These are phyloP conservation scores for Glycine latifolia DNA, from an alignment of 306 rosid species.

Conservation along the genomic window DNA sequence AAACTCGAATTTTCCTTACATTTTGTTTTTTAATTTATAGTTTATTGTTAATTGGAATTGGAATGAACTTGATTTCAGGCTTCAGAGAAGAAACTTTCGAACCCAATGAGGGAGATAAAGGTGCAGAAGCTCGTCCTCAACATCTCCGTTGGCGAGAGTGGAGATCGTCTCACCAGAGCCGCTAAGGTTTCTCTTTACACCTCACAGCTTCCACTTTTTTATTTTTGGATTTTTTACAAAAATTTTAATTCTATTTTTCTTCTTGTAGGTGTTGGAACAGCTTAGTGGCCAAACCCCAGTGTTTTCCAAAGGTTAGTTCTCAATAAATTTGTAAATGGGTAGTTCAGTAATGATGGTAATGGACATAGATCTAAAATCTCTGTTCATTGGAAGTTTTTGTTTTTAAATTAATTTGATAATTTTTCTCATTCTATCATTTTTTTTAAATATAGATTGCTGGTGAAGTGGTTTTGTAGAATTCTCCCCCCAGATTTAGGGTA, in stretches of 20 bases:
- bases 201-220: neutral
- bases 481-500: neutral
- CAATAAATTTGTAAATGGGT: neutral
- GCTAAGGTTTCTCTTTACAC: constrained; percentile 59
- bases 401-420: neutral
- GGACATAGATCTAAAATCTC: neutral
- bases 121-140: constrained; percentile 85
- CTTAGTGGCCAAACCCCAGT: constrained; percentile 83
- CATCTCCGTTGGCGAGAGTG: constrained; percentile 86
- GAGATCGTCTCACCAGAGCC: constrained; percentile 86
- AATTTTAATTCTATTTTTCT: neutral
- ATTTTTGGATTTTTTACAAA: too few species aligned
- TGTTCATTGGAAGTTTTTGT: neutral
- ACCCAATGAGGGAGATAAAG: constrained; percentile 84
- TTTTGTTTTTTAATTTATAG: neutral
- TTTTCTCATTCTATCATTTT: neutral
- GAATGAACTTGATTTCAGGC: constrained; percentile 54
- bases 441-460: neutral
- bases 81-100: constrained; percentile 75
- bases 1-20: neutral
- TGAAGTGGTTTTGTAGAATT: neutral
- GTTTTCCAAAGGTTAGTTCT: constrained; percentile 61
- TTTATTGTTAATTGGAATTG: neutral
- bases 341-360: constrained; percentile 33
- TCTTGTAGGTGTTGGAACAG: constrained; percentile 73